A percentile compares a stretch with the other conserved stretches of the same genome.
These are phyloP conservation scores for Saccharomycopsis fibuligera DNA, from an alignment of 805 yeast genomes.

Conservation along the genomic window DNA sequence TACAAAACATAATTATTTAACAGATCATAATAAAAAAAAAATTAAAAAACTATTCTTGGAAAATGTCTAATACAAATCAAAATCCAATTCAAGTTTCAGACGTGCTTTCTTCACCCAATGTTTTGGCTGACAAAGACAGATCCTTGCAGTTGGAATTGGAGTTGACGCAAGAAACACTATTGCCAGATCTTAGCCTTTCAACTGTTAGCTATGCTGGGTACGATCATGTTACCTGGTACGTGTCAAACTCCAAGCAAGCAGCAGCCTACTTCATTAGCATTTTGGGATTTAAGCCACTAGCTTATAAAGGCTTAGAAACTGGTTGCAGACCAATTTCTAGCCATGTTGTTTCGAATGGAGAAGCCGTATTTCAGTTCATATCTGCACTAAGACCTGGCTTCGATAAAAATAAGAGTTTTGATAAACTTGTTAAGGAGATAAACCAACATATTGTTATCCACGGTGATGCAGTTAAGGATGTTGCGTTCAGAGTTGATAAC, in stretches of 20 bases:
- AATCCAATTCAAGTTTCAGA: too few species aligned
- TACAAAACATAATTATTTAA: too few species aligned
- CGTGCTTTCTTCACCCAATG: too few species aligned
- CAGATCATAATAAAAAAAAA: too few species aligned
- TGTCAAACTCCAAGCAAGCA: conserved; percentile 63
- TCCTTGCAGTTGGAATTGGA: conserved; percentile 7
- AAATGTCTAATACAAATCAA: too few species aligned
- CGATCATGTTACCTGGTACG: conserved; percentile 63
- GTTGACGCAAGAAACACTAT: conserved; percentile 3
- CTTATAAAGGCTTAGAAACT: conserved; percentile 63
- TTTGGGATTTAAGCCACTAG: conserved; percentile 60
- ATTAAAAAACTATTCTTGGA: too few species aligned
- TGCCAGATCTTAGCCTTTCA: conserved; percentile 14
- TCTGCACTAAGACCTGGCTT: conserved; percentile 32
- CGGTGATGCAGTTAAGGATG: conserved; percentile 79
- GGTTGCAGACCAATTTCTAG: conserved; percentile 49
- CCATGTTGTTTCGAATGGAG: conserved; percentile 56
- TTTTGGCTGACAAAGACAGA: too few species aligned
- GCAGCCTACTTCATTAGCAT: conserved; percentile 47
- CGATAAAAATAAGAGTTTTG: conserved; percentile 24
- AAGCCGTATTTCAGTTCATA: conserved; percentile 42
- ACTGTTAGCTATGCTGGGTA: conserved; percentile 33
- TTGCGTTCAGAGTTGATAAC: conserved; percentile 56
- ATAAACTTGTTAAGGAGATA: conserved; percentile 31
- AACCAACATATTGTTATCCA: conserved; percentile 46